phyloP scores from a whole-genome alignment of 176 grass and related monocot species.

The Themeda triandra region DNA sequence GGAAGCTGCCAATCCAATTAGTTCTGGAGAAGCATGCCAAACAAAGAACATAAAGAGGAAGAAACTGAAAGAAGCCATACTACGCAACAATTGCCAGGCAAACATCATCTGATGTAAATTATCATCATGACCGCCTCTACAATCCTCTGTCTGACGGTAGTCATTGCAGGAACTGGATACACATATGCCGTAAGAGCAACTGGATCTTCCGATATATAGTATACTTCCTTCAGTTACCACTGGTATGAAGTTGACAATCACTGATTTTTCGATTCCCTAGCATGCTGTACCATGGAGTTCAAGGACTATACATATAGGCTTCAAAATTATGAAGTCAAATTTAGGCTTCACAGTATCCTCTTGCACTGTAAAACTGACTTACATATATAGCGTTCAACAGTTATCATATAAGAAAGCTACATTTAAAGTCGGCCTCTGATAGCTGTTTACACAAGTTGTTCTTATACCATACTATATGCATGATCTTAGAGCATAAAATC shows the following conservation, averaged over 20 bases:
- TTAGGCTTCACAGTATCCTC: background rate
- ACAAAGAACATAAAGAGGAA: slow-evolving; percentile 33
- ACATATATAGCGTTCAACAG: background rate
- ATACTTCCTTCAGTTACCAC: too few relatives aligned
- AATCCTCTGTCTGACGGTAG: background rate
- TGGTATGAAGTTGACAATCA: too few relatives aligned
- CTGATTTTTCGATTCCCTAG: too few relatives aligned
- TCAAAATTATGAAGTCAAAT: background rate
- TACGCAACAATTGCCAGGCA: slow-evolving; percentile 41
- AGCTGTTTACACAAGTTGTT: background rate
- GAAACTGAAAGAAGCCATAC: slow-evolving; percentile 40
- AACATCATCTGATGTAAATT: background rate
- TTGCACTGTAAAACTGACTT: background rate
- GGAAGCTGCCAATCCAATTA: background rate
- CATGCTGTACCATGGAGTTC: too few relatives aligned
- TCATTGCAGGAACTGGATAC: slow-evolving; percentile 27
- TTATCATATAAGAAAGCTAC: background rate
- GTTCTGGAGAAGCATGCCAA: slow-evolving; percentile 14
- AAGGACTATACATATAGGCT: slow-evolving; percentile 11
- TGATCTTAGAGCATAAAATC: background rate
- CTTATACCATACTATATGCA: background rate
- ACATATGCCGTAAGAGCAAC: too few relatives aligned
- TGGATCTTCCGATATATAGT: too few relatives aligned
- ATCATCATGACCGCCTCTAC: too few relatives aligned
- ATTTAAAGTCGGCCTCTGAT: background rate